Percentiles rank a stretch among this genome's conserved stretches.
These are phyloP conservation scores for Metschnikowia cerradonensis DNA, from an alignment of 805 yeast species.

Conservation along the genomic window DNA sequence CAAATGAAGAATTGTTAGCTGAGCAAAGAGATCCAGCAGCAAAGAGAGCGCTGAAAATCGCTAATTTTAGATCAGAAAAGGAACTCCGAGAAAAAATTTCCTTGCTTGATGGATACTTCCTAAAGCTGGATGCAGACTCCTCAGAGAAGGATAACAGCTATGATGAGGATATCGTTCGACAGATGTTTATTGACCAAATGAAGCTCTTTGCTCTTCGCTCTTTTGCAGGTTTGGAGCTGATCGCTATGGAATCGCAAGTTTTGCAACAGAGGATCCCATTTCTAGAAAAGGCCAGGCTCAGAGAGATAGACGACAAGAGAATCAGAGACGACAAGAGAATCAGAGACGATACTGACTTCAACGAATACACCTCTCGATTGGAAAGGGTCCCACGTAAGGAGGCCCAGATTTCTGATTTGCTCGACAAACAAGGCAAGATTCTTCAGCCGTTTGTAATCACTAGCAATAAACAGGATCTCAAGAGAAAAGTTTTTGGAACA, in stretches of 20 bases:
- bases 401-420: constrained; percentile 31
- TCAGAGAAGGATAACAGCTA: constrained; percentile 11
- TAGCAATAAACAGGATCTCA: constrained; percentile 48
- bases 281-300: not conserved
- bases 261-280: constrained; percentile 24
- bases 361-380: constrained; percentile 60
- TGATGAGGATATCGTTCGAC: constrained; percentile 48
- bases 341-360: constrained; percentile 19
- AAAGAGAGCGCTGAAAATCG: constrained; percentile 69
- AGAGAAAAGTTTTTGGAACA: constrained; percentile 73
- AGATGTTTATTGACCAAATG: constrained; percentile 53
- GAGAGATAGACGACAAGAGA: constrained; percentile 6
- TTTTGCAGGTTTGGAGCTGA: constrained; percentile 53
- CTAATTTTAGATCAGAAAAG: constrained; percentile 58
- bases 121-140: not conserved
- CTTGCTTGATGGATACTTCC: constrained; percentile 29
- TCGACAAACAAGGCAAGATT: constrained; percentile 73
- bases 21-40: constrained; percentile 34
- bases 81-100: constrained; percentile 44
- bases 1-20: constrained; percentile 31
- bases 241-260: constrained; percentile 64
- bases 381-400: constrained; percentile 44
- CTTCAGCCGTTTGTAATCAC: constrained; percentile 80
- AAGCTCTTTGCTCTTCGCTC: constrained; percentile 49
- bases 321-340: constrained; percentile 5